A percentile compares a stretch with the other conserved stretches of the same genome.
These are phyloP conservation scores for Talaromyces borbonicus DNA, from an alignment of 495 filamentous ascomycete species.

Conservation along the genomic window DNA sequence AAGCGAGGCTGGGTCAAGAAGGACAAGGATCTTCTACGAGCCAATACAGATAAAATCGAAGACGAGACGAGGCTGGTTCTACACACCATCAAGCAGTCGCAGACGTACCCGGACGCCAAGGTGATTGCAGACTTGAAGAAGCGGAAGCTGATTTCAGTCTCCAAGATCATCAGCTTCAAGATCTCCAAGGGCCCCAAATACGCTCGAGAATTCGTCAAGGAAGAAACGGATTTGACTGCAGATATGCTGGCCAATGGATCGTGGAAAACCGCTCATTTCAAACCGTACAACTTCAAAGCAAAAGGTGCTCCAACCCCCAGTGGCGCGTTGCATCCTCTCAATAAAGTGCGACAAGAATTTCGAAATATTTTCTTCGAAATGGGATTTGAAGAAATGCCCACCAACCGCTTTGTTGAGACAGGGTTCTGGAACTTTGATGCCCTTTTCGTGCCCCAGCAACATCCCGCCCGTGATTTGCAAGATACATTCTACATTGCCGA, in stretches of 20 bases:
- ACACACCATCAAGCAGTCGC: slow-evolving; percentile 54
- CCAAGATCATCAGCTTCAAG: slow-evolving; percentile 78
- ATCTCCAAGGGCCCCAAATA: slow-evolving; percentile 81
- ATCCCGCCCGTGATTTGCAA: slow-evolving; percentile 90
- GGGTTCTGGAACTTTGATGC: slow-evolving; percentile 99
- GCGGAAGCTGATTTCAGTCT: slow-evolving; percentile 70
- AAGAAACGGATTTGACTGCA: slow-evolving; percentile 89
- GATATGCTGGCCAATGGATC: slow-evolving; percentile 71
- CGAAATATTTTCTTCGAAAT: slow-evolving; percentile 92
- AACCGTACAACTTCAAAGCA: slow-evolving; percentile 96
- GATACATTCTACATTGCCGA: slow-evolving; percentile 98
- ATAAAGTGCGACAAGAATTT: slow-evolving; percentile 90
- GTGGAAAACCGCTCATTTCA: slow-evolving; percentile 74
- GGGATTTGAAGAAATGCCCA: slow-evolving; percentile 42
- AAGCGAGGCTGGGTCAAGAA: slow-evolving; percentile 95
- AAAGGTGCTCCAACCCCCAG: slow-evolving; percentile 66
- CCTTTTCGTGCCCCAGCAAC: slow-evolving; percentile 95
- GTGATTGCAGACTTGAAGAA: slow-evolving; percentile 72
- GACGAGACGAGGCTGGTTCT: slow-evolving; percentile 72
- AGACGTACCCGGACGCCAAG: slow-evolving; percentile 60
- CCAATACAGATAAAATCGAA: slow-evolving; percentile 55
- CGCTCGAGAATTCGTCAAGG: slow-evolving; percentile 72
- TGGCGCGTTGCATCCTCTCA: slow-evolving; percentile 89
- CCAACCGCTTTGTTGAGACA: slow-evolving; percentile 74
- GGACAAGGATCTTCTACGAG: slow-evolving; percentile 56